Evolutionary conservation across 345 rosid species (phyloP), one percentile per base, ranked within the genome.

Genomic region (Boechera divaricarpa): DNA sequence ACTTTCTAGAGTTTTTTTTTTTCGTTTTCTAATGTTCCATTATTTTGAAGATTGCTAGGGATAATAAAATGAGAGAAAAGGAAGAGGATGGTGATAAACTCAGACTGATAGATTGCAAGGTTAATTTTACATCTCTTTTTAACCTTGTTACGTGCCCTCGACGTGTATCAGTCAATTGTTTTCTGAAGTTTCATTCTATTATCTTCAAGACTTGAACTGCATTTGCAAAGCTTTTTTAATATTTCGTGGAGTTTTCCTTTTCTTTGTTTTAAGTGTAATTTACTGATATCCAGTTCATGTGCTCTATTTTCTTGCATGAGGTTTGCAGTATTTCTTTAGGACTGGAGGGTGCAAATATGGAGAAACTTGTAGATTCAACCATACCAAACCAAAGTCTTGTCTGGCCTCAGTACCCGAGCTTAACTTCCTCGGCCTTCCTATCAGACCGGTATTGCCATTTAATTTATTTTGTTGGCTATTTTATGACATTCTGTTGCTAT

Each of bases 331-430:
- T 82, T 95, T 87, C 88, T 81, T 92, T 72, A 90, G 87, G 80
- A 90, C 91, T 63, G 98, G 97, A 33, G 99, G 99, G 32, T 95
- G 99, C 74, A 95, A 91, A 84, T 95, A 79, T 80, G 98, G 98
- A 62, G 85, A 85, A 67, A 83, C 88, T 69, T 95, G 99, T 82
- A 87, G 88, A 82, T 95, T 77, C 88, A 87, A 77, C 77, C 99
- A 95, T 85, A 67, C 86, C 2, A 88, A 72, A 74, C 68, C 84
- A 67, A 86, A 85, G 59, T 4, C 79, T 67, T 69, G 54, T 2
- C 72, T 54, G 5, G 5, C 77, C 44, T 85, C 90, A 9, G 58
- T 36, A 64, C 72, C 75, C 16, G 97, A 87, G 79, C 88, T 92
- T 61, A 95, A 95, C 86, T 91, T 92, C 87, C 80, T 91, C 48